Evolutionary conservation across 352 stramenopile genomes (phyloP).

Genomic region (Plasmopara muralis): DNA sequence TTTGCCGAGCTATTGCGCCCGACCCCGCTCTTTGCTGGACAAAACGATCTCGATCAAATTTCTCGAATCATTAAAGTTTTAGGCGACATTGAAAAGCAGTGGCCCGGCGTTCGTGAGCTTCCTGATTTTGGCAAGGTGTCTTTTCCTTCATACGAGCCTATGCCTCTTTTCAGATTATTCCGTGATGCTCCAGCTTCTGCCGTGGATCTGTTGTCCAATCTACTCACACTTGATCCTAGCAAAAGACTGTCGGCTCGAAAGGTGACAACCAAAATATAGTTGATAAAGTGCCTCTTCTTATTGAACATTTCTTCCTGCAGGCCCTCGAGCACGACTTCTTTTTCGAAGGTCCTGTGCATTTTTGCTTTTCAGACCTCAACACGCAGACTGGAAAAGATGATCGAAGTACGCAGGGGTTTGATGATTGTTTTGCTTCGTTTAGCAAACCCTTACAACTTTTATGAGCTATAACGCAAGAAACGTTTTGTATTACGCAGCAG

Average conservation of each 20-base stretch:
- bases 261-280: slow-evolving; percentile 10
- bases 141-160: slow-evolving; percentile 47
- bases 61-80: slow-evolving; percentile 65
- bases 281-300: neutral
- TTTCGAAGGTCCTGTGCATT: slow-evolving; percentile 25
- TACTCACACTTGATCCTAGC: slow-evolving; percentile 20
- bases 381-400: neutral
- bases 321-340: slow-evolving; percentile 44
- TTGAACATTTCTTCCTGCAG: slow-evolving; percentile 3
- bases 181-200: slow-evolving; percentile 32
- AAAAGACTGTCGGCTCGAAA: slow-evolving; percentile 35
- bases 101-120: slow-evolving; percentile 41
- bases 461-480: neutral
- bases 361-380: slow-evolving; percentile 11
- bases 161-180: slow-evolving; percentile 39
- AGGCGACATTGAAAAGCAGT: slow-evolving; percentile 45
- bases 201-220: slow-evolving; percentile 46
- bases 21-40: slow-evolving; percentile 63
- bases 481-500: neutral
- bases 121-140: slow-evolving; percentile 68
- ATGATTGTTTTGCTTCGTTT: slow-evolving; percentile 29
- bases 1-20: slow-evolving; percentile 57
- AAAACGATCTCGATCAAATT: slow-evolving; percentile 81
- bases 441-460: slow-evolving; percentile 25
- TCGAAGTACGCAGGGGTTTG: slow-evolving; percentile 8